Conservation (phyloP, 345 rosid genomes). For the Geranium rotundifolium region DNA sequence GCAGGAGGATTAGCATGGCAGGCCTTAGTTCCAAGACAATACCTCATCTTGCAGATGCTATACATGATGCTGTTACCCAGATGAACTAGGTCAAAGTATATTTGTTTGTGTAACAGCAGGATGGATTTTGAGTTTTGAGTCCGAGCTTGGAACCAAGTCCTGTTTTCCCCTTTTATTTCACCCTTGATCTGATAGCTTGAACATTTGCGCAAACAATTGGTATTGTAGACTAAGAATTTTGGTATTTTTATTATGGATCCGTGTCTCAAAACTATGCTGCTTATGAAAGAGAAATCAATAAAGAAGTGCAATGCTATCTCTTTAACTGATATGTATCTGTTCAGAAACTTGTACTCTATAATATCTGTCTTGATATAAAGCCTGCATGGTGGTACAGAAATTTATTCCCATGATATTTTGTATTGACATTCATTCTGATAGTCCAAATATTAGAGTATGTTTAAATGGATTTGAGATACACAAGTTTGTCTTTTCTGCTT, state of each 20-base stretch:
- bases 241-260: background rate
- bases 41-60: constrained; percentile 39
- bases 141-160: background rate
- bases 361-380: background rate
- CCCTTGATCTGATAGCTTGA: background rate
- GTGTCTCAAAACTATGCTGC: background rate
- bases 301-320: background rate
- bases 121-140: background rate
- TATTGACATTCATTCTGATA: too few species aligned
- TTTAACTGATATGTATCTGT: too few species aligned
- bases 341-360: too few species aligned
- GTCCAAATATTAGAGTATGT: too few species aligned
- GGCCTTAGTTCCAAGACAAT: constrained; percentile 31
- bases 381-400: background rate
- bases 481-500: too few species aligned
- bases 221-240: background rate
- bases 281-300: background rate
- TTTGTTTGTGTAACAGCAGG: background rate
- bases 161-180: background rate
- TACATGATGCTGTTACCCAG: constrained; percentile 29
- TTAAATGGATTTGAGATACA: too few species aligned
- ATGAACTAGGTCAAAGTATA: background rate
- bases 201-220: background rate
- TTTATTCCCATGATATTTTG: background rate
- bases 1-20: constrained; percentile 55